Base-by-base conservation (phyloP, 805 yeast genomes). In the Metschnikowia bowlesiae region DNA sequence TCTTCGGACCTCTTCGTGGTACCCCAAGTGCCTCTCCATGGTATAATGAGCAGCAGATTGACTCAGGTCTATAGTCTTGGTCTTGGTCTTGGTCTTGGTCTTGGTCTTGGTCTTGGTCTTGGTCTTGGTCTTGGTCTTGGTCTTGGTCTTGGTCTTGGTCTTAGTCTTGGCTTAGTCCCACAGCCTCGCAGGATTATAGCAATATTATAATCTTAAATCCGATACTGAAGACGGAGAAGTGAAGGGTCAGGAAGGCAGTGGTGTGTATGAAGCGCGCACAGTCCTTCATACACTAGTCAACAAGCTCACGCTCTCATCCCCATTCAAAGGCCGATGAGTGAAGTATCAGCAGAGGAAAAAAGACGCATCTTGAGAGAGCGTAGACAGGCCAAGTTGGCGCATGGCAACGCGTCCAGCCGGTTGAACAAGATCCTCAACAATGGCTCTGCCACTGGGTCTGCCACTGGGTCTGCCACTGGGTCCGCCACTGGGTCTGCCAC, bases 321-420 rank as follows among this genome's bases (percentile, higher is more conserved):
- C 13, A 14, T 8, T 10, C 41, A 28, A 38, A 16, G 5, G 22
- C 22, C 22, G 22, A 76, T 77, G 81, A 65, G 75, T 46, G 73
- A 67, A 34, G 31, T 78, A 30, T 65, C 75, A 33, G 83, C 80
- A 7, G 83, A 81, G 38, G 88, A 83, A 55, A 82, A 78, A 65
- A 78, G 82, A 59, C 71, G 71, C 48, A 57, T 82, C 22, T 64
- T 84, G 41, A 73, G 87, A 51, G 87, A 84, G 60, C 75, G 86
- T 61, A 75, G 89, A 61, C 83, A 80, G 40, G 83, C 85, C 53
- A 83, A 82, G 62, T 74, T 84, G 71, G 67, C 71, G 46, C 73
- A 75, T 54, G 84, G 84, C 4, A 77, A 76, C 42, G 85, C 83
- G 18, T 60, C 79, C 3, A 71, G 71, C 18, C 68, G 89, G 53